These are phyloP conservation scores for Dendrobium huoshanense DNA, from an alignment of 106 monocot species.

Conservation along the genomic window DNA sequence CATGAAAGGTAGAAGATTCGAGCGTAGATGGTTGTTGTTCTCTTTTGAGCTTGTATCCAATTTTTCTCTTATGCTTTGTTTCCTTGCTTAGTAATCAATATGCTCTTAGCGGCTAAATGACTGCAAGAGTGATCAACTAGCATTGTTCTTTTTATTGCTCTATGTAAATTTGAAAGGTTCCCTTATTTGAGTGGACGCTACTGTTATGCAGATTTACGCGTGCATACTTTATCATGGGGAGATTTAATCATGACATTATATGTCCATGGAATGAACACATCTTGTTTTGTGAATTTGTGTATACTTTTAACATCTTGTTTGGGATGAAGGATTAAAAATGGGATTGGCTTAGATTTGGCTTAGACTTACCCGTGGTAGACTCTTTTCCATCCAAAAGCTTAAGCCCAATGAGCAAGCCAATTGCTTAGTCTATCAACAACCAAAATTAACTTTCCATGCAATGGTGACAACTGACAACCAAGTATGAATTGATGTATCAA, in stretches of 20 bases:
- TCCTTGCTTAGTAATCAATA: not conserved
- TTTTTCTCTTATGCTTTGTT: not conserved
- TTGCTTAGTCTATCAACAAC: not conserved
- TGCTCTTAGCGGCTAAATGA: not conserved
- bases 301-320: not conserved
- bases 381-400: not conserved
- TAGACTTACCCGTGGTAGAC: not conserved
- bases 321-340: not conserved
- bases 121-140: no score
- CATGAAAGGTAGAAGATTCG: not conserved
- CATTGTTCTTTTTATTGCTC: no score
- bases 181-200: not conserved
- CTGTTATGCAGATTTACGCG: not conserved
- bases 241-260: not conserved
- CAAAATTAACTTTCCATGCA: not conserved
- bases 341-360: not conserved
- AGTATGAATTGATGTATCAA: no score
- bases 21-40: not conserved
- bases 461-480: no score
- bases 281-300: not conserved
- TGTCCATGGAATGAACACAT: not conserved
- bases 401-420: not conserved
- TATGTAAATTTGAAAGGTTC: no score
- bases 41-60: not conserved
- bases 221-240: not conserved